Evolutionary conservation across 495 filamentous ascomycete species (phyloP).

Genomic region (Penicillium arizonense): DNA sequence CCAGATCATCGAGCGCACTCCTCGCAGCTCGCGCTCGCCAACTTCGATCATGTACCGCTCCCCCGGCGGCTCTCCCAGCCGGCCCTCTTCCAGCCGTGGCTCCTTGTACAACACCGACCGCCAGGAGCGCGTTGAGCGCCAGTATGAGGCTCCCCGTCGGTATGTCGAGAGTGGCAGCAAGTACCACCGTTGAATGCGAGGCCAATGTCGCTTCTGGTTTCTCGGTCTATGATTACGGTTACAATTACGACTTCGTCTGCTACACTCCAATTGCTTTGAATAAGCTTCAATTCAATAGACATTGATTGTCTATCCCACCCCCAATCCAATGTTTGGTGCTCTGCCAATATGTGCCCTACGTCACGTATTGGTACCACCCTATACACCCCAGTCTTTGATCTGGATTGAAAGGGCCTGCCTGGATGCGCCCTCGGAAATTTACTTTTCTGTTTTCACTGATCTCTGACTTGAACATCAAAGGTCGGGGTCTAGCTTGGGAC

Average conservation of each 20-base stretch:
- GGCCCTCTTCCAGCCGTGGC: conserved; percentile 38
- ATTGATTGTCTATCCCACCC: conserved; percentile 14
- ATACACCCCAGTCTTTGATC: neutral
- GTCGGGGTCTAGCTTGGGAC: conserved; percentile 1
- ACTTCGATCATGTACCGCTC: conserved; percentile 35
- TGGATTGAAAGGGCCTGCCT: conserved; percentile 17
- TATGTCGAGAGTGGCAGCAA: conserved; percentile 26
- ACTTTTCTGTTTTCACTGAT: conserved; percentile 3
- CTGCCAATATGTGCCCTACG: too few relatives aligned
- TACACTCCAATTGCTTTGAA: conserved; percentile 7
- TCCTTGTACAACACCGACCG: conserved; percentile 41
- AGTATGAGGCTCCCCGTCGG: conserved; percentile 24
- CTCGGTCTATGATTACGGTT: neutral
- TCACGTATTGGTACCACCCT: neutral
- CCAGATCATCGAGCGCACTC: conserved; percentile 42
- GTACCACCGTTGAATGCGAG: conserved; percentile 31
- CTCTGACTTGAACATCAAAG: neutral
- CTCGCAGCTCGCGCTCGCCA: conserved; percentile 12
- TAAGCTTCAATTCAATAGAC: conserved; percentile 13
- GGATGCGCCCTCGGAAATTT: conserved; percentile 17
- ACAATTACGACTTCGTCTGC: neutral
- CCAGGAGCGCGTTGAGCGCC: conserved; percentile 38
- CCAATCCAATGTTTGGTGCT: too few relatives aligned
- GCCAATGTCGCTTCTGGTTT: neutral
- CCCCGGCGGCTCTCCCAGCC: conserved; percentile 26